Evolutionary conservation across 108 stramenopile species (phyloP).

Genomic region (Phaeodactylum tricornutum): DNA sequence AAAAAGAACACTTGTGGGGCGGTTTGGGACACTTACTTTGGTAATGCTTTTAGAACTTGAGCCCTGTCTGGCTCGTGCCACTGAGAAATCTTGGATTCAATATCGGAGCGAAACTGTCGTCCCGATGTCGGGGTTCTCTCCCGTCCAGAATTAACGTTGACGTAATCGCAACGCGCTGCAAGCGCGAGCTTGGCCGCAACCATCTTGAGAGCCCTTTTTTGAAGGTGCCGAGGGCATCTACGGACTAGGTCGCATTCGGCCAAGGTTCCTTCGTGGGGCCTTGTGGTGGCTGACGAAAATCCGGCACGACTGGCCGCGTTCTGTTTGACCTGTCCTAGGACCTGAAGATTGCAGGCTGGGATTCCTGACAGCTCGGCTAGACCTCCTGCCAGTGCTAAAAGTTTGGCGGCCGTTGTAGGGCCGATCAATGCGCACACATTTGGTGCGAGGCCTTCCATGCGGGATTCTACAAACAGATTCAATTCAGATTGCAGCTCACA

Average conservation of each 20-base stretch:
- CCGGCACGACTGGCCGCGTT: conserved; percentile 35
- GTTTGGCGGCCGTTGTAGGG: conserved; percentile 61
- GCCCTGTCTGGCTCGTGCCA: conserved; percentile 91
- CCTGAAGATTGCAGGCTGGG: conserved; percentile 80
- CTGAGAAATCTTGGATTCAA: conserved; percentile 78
- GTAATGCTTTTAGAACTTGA: conserved; percentile 85
- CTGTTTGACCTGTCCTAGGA: conserved; percentile 49
- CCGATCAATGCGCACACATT: conserved; percentile 76
- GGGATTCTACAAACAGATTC: conserved; percentile 57
- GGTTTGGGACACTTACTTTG: conserved; percentile 94
- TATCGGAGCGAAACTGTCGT: conserved; percentile 40
- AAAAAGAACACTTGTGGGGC: too few species aligned
- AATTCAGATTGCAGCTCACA: conserved; percentile 34
- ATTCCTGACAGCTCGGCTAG: conserved; percentile 70
- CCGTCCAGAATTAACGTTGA: conserved; percentile 62
- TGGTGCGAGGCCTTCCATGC: conserved; percentile 63
- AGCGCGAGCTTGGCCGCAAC: conserved; percentile 79
- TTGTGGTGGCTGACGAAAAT: conserved; percentile 15
- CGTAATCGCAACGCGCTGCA: conserved; percentile 65
- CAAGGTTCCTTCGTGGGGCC: conserved; percentile 75
- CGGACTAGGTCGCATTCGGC: conserved; percentile 75
- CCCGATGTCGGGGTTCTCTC: conserved; percentile 33
- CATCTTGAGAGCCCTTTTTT: conserved; percentile 79
- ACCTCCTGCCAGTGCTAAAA: conserved; percentile 90
- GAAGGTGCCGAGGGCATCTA: conserved; percentile 48